These are phyloP conservation scores for Collybiopsis confluens DNA, from an alignment of 768 basidiomycete species.

Conservation along the genomic window DNA sequence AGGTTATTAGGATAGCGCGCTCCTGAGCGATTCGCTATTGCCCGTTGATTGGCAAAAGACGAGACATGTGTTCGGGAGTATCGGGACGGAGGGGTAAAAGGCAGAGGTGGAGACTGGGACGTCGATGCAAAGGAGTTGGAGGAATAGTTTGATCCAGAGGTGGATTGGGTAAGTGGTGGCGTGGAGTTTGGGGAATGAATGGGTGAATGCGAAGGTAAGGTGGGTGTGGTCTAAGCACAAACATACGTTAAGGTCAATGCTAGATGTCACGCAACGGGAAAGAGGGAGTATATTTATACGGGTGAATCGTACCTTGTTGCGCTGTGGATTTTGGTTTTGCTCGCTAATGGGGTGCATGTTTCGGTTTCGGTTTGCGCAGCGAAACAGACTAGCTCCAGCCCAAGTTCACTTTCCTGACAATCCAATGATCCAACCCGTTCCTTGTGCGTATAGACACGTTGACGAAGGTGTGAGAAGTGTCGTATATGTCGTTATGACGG, in stretches of 20 bases:
- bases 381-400: too few species aligned
- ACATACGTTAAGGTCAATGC: neutral
- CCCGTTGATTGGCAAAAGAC: neutral
- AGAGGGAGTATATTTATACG: neutral
- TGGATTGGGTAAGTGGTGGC: slow-evolving; percentile 36
- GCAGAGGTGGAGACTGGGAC: slow-evolving; percentile 38
- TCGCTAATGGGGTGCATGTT: too few species aligned
- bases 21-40: slow-evolving; percentile 27
- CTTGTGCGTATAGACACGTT: too few species aligned
- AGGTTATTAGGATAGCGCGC: slow-evolving; percentile 56
- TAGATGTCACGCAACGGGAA: neutral
- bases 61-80: slow-evolving; percentile 16
- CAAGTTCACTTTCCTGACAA: too few species aligned
- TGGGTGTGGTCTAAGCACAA: neutral
- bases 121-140: slow-evolving; percentile 21
- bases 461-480: too few species aligned
- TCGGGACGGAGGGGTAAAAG: slow-evolving; percentile 33
- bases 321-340: neutral
- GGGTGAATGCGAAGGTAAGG: neutral
- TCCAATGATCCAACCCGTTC: too few species aligned
- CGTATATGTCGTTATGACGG: too few species aligned
- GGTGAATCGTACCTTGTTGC: neutral
- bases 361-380: too few species aligned
- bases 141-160: slow-evolving; percentile 4
- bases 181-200: slow-evolving; percentile 29